These are phyloP conservation scores for Akanthomyces uredinophilus DNA, from an alignment of 2,329 filamentous ascomycete species.

Conservation along the genomic window DNA sequence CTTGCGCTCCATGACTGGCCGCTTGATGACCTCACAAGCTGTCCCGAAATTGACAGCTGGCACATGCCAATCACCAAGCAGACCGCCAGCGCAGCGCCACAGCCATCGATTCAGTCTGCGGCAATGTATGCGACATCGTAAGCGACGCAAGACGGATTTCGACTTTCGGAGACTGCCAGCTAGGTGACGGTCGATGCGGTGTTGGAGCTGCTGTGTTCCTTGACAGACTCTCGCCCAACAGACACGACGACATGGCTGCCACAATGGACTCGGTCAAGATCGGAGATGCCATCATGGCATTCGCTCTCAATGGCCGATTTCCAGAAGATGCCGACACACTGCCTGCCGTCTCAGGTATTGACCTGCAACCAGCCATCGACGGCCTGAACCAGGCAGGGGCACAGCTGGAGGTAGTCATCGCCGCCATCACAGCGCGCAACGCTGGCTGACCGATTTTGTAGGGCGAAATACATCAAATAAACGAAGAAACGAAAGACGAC, in stretches of 20 bases:
- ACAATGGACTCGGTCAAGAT: slow-evolving; percentile 28
- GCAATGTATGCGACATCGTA: background rate
- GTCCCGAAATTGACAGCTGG: slow-evolving; percentile 11
- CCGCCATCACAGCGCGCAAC: background rate
- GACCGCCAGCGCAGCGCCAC: background rate
- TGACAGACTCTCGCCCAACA: background rate
- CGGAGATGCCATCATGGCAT: slow-evolving; percentile 36
- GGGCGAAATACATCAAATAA: slow-evolving; percentile 68
- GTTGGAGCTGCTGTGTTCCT: background rate
- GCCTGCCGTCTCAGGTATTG: slow-evolving; percentile 32
- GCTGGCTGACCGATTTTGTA: slow-evolving; percentile 15
- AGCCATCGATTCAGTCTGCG: background rate
- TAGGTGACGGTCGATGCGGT: background rate
- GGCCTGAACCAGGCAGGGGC: slow-evolving; percentile 32
- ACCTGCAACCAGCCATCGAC: slow-evolving; percentile 36
- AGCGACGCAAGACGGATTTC: background rate
- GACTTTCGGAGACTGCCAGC: no score
- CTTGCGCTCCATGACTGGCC: background rate
- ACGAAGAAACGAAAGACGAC: slow-evolving; percentile 70
- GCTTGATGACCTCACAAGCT: slow-evolving; percentile 13
- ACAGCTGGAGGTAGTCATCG: slow-evolving; percentile 34
- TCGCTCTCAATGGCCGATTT: slow-evolving; percentile 36
- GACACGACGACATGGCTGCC: slow-evolving; percentile 25
- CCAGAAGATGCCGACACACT: slow-evolving; percentile 35
- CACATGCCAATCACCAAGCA: background rate